Evolutionary conservation across 148 eudicot species (phyloP), one percentile per base, ranked within the genome.

Genomic region (Rhododendron ovatum): DNA sequence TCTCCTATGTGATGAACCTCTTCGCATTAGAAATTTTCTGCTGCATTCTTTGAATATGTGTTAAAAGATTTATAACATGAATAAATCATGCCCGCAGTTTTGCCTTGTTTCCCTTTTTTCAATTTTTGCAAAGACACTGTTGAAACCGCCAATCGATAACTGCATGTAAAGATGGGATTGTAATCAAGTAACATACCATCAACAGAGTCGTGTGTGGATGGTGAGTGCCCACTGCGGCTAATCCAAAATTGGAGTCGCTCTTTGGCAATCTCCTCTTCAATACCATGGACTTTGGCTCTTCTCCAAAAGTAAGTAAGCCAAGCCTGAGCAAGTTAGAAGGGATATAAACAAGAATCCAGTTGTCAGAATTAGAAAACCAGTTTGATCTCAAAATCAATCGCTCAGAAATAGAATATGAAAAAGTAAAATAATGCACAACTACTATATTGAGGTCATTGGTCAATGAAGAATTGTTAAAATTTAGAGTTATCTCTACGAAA

Each of bases 301-400:
- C 95, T 90, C 99, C 99, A 96, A 87, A 92, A 96, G 81, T 95
- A 96, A 45, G 97, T 92, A 39, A 96, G 93, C 99, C 99, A 96
- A 78, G 99, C 99, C 99, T 96, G 89, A 26, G 63, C 48, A 63
- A 86, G 59, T 80, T 51, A 87, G 24, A 88, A 57, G 80, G 20
- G 83, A 75, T 28, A 24, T 4, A 35, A 43, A 84, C 17, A 87
- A 50, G 65, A 76, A 65, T 13, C 77, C 13, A 13, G 81, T 14
- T 24, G 47, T 37, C 57, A 74, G 65, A 11, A 74, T 74, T 35
- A 51, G 20, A 50, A 67, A 22, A n/a, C 8, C 22, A 48, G 30
- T 26, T 35, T 48, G 13, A 80, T 39, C 17, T 26, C 50, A 50
- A 82, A 55, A 74, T 5, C 20, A 87, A 10, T 80, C 15, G 37